A percentile compares a stretch with the other conserved stretches of the same genome.
Conservation (phyloP, 2,329 filamentous ascomycete species). For the Volutella citrinella region DNA sequence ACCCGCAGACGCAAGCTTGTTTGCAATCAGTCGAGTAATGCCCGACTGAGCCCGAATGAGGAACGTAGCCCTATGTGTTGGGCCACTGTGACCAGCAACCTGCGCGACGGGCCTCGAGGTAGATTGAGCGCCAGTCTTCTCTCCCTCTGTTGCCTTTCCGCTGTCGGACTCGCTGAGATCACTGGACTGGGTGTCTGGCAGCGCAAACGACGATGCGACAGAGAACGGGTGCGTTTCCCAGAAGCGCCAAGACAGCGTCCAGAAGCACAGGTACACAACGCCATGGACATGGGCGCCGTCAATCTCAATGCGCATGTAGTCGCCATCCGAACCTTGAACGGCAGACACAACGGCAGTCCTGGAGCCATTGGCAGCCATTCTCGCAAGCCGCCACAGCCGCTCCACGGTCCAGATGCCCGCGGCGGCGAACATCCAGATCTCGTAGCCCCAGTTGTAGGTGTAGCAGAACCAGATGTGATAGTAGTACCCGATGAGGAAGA, state of each 20-base stretch:
- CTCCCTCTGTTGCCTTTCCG: too few relatives aligned
- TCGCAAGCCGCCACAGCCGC: constrained; percentile 22
- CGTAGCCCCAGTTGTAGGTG: constrained; percentile 34
- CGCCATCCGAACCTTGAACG: constrained; percentile 24
- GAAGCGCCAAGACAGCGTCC: constrained; percentile 31
- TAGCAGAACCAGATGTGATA: constrained; percentile 35
- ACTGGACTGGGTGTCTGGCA: too few relatives aligned
- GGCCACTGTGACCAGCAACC: too few relatives aligned
- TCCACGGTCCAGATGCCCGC: constrained; percentile 31
- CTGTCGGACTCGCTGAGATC: too few relatives aligned
- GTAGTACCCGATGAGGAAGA: constrained; percentile 33
- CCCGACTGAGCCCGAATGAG: constrained; percentile 22
- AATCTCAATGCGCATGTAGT: constrained; percentile 32
- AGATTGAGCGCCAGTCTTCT: too few relatives aligned
- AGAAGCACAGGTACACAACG: constrained; percentile 34
- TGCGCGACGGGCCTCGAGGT: too few relatives aligned
- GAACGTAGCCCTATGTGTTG: constrained; percentile 14
- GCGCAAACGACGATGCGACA: too few relatives aligned
- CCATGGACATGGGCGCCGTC: constrained; percentile 20
- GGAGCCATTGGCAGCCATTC: constrained; percentile 21
- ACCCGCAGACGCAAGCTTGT: constrained; percentile 3
- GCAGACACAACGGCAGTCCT: constrained; percentile 20
- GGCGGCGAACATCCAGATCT: constrained; percentile 34
- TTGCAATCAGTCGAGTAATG: constrained; percentile 19
- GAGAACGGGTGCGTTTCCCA: constrained; percentile 39